Evolutionary conservation across 805 yeast species (phyloP).

Genomic region (Candida ponderosae): DNA sequence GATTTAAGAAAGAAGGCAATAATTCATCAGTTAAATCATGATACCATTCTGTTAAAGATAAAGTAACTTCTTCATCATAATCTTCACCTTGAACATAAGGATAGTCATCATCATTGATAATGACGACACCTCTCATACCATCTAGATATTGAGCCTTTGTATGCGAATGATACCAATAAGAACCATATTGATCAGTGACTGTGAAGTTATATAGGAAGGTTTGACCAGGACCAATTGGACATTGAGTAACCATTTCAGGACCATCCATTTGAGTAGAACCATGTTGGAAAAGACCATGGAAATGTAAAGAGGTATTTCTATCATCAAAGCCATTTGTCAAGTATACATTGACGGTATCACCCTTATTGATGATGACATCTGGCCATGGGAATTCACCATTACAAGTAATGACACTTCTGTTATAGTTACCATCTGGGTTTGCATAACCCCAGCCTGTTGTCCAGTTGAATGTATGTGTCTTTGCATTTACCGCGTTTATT

Average conservation of each 20-base stretch:
- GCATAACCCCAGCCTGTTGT: conserved; percentile 51
- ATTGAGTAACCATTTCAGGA: conserved; percentile 79
- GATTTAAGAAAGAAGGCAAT: conserved; percentile 47
- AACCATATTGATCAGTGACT: conserved; percentile 72
- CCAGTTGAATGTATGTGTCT: conserved; percentile 59
- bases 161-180: conserved; percentile 98
- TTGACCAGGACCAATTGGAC: conserved; percentile 82
- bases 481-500: too few species aligned
- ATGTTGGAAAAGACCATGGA: conserved; percentile 83
- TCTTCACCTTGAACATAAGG: conserved; percentile 42
- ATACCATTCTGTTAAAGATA: conserved; percentile 84
- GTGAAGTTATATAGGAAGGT: conserved; percentile 82
- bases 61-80: conserved; percentile 70
- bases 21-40: conserved; percentile 49
- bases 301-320: conserved; percentile 74
- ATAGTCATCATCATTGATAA: conserved; percentile 60
- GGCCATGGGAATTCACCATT: conserved; percentile 77
- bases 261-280: conserved; percentile 83
- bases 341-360: conserved; percentile 69
- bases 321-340: conserved; percentile 67
- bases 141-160: conserved; percentile 86
- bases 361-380: conserved; percentile 62
- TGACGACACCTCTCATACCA: conserved; percentile 77
- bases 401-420: conserved; percentile 35
- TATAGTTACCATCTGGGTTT: conserved; percentile 31